Conservation (phyloP, 2,329 filamentous ascomycete species). For the Colletotrichum salicis region DNA sequence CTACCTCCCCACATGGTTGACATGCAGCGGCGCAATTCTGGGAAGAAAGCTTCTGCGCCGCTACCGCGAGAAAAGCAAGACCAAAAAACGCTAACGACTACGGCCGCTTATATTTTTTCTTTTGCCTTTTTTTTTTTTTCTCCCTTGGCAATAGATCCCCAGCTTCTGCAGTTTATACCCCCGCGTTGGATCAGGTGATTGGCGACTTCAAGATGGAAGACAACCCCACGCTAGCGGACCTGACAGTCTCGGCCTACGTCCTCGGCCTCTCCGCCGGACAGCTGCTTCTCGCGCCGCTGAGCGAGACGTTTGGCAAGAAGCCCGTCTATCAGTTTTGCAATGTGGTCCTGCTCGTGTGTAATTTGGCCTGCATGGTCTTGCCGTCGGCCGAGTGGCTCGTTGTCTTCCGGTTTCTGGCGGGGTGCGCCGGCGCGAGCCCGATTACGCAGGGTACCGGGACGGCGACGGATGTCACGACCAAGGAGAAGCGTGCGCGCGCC, state of each 20-base stretch:
- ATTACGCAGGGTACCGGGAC: constrained; percentile 21
- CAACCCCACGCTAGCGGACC: constrained; percentile 5
- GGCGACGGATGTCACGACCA: constrained; percentile 16
- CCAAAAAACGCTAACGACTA: neutral
- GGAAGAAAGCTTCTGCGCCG: neutral
- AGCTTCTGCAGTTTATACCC: constrained; percentile 29
- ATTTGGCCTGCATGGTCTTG: constrained; percentile 17
- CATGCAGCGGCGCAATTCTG: neutral
- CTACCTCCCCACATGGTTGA: neutral
- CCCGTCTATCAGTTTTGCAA: constrained; percentile 16
- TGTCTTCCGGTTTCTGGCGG: constrained; percentile 21
- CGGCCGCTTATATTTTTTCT: too few relatives aligned
- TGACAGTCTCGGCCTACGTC: constrained; percentile 25
- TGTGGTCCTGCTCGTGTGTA: constrained; percentile 17
- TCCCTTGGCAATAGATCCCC: neutral
- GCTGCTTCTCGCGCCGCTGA: constrained; percentile 13
- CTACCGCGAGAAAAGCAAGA: neutral
- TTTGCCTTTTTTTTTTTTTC: too few relatives aligned
- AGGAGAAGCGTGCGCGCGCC: constrained; percentile 13
- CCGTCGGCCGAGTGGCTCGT: constrained; percentile 17
- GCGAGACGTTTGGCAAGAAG: constrained; percentile 6
- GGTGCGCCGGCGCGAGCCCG: constrained; percentile 20
- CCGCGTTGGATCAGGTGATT: constrained; percentile 16
- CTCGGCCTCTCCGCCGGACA: constrained; percentile 24
- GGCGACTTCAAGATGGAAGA: constrained; percentile 11